Base-by-base conservation (phyloP, 202 grass and related monocot genomes). In the Panicum hallii region DNA sequence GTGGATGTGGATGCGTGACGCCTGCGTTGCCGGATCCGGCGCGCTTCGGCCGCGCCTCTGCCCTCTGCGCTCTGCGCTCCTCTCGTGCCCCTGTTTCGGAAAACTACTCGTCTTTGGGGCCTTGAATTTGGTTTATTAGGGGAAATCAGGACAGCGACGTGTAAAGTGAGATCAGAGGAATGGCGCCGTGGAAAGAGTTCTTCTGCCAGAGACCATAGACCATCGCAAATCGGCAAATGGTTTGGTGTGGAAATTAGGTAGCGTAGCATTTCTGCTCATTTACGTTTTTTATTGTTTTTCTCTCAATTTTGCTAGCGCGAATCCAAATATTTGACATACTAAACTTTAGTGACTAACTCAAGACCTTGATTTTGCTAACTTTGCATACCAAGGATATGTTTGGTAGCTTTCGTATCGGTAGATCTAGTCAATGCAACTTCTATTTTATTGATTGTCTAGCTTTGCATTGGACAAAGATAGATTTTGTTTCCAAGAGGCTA, bases 11-110 rank as follows among this genome's bases (percentile, higher is more conserved):
- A 41, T 66, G 62, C 30, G 62, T 16, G 62, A 4, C 57, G 58
- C 87, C 5, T 46, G 70, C 70, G 61, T 30, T 63, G 38, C 12
- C 32, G 11, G 63, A 80, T 67, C 63, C 34, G 20, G 64, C 6
- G 20, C 40, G n/a, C 16, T 67, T 67, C 46, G 20, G 34, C 61
- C 19, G 45, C 9, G 13, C 9, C 77, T 66, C 28, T 40, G 17
- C 17, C 14, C 7, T 2, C 78, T 80, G 23, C 63, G 2, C 7
- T 2, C 78, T 80, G 23, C 63, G 2, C 2, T 38, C 36, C 4
- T 38, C 36, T 23, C 47, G 78, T 67, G 63, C 2, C 9, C 22
- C 10, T 65, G 32, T 36, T 9, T 38, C 14, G 2, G 30, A 34
- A 72, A 52, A 50, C 48, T 52, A 11, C 46, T 60, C 20, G n/a